Evolutionary conservation across 129 eudicot species (phyloP).

Genomic region (Smallanthus sonchifolius): DNA sequence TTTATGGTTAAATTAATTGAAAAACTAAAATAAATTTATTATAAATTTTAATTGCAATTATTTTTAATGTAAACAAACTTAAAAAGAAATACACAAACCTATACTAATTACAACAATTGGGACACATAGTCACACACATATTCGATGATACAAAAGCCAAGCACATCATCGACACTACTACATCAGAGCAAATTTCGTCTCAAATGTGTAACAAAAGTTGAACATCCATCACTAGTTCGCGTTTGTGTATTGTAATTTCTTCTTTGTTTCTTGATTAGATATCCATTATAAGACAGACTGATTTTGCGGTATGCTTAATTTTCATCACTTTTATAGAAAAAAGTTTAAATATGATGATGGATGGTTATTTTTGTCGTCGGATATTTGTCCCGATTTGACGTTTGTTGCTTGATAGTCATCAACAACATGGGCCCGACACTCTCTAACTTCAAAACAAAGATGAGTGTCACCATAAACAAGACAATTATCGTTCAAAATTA

Average conservation of each 20-base stretch:
- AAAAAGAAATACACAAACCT: not conserved
- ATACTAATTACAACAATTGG: not conserved
- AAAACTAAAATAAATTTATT: not conserved
- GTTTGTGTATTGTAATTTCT: not conserved
- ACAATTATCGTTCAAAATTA: not conserved
- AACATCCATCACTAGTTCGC: not conserved
- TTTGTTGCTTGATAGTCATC: conserved; percentile 14
- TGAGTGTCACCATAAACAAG: not conserved
- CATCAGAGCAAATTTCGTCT: not conserved
- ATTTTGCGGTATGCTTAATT: not conserved
- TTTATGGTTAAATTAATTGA: no score
- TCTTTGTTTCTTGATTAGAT: not conserved
- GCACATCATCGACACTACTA: not conserved
- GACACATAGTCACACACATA: not conserved
- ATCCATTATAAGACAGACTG: not conserved
- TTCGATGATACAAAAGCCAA: not conserved
- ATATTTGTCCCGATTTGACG: conserved; percentile 11
- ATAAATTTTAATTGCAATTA: no score
- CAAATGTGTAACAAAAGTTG: not conserved
- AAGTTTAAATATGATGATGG: not conserved
- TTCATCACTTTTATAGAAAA: not conserved
- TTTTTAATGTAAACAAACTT: not conserved
- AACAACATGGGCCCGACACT: conserved; percentile 13
- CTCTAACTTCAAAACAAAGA: not conserved
- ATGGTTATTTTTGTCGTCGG: conserved; percentile 6